Base-by-base conservation (phyloP, 1,284 basidiomycete genomes). In the Wolfiporia cocos region DNA sequence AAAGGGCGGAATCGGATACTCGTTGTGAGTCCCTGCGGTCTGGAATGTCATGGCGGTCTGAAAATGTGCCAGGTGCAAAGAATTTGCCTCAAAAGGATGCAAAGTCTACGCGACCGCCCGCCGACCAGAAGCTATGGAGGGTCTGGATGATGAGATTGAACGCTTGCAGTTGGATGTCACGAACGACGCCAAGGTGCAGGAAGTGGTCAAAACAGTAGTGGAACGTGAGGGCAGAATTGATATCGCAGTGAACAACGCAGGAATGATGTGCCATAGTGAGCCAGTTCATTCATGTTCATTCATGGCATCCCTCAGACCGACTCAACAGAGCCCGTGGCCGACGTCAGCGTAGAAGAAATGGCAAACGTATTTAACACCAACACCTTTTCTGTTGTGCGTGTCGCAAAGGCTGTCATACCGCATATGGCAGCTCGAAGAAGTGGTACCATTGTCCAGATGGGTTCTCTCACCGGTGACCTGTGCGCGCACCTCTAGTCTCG, bases 371-470 rank as follows among this genome's bases (percentile, higher is more conserved):
- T 82, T 53, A 75, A 86, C 36, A 69, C 74, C 3, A 89, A 89
- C 50, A 73, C 76, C 1, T 81, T 79, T 51, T 70, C 76, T 4
- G 65, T 78, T 17, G 56, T 88, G 20, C 73, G 81, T 5, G 58
- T 85, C 26, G 70, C 76, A 11, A 77, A 78, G 49, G 72, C 74
- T 1, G 81, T 83, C 9, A 69, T 81, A n/a, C 81, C 82, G 0
- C 68, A 77, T 53, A 90, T 90, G 87, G 78, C 81, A 4, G 54
- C 70, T 39, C 70, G 69, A 30, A 68, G 67, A 44, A 66, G 66
- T 20, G 86, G 87, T 0, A 59, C 76, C 11, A 76, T 91, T 42
- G 71, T 90, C 37, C 89, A 88, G 53, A 74, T 88, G 18, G 83
- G 86, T n/a, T 86, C 81, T 1, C 61, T 86, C 32, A 74, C 71